Base-by-base conservation (phyloP, 441 rosid genomes). In the Euphorbia schlechtendalii region DNA sequence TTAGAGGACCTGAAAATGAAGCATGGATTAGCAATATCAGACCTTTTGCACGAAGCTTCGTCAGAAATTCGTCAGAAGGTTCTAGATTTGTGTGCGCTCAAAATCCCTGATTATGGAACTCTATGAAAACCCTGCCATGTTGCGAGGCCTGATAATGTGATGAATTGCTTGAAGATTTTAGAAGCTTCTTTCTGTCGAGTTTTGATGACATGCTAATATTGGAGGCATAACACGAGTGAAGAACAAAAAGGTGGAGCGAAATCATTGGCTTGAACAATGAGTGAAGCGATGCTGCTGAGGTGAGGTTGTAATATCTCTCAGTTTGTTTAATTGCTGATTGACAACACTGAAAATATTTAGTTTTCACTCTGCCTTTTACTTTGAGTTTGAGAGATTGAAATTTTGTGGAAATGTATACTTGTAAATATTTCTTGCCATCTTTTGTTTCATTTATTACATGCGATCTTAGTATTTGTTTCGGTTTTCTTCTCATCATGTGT, bases 1-100 rank as follows among this genome's bases (percentile, higher is more conserved):
- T 68, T 86, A 61, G 84, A 82, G 55, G 86, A 90, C 75, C 70
- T 85, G 40, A 77, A 77, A 70, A 80, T 72, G 76, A 77, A 81
- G 75, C 97, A 93, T 59, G 76, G 75, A 59, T 70, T 71, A 46
- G 80, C 76, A 28, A 80, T 88, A 65, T 70, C 73, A 17, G 81
- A 84, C 24, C 74, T 86, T 62, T 68, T 93, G 59, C 80, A 79
- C 52, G 87, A 82, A 69, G 71, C 83, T 62, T 61, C 87, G 59
- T 81, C 79, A 5, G 96, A 88, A 64, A 74, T 69, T 32, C 71
- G 73, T 59, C 71, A 73, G 70, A 75, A 69, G 76, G 87, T 86
- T 69, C 74, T 85, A 38, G 62, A 66, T 40, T 64, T 66, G 21
- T 84, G 80, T 73, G 79, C 79, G 69, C 46, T 27, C 51, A 71